Conservation (phyloP, 768 basidiomycete species). For the Suillus subluteus region DNA sequence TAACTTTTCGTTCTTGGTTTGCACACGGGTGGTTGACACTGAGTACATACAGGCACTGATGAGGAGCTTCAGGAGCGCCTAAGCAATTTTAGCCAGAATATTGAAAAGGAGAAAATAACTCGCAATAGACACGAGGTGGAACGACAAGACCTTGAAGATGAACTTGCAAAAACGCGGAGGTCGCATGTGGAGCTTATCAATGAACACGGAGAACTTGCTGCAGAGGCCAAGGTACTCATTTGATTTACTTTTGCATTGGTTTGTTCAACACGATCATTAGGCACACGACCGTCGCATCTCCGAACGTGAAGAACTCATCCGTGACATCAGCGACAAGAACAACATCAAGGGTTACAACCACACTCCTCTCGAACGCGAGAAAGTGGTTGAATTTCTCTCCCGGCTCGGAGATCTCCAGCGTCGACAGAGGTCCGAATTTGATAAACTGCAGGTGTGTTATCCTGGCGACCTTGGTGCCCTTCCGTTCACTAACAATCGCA, state of each 20-base stretch:
- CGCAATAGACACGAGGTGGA: conserved; percentile 50
- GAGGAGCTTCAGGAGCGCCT: conserved; percentile 66
- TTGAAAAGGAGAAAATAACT: conserved; percentile 53
- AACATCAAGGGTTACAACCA: conserved; percentile 76
- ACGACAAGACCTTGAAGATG: conserved; percentile 65
- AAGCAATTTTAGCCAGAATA: conserved; percentile 61
- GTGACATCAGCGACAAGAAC: conserved; percentile 66
- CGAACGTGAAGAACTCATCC: conserved; percentile 76
- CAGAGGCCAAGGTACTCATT: conserved; percentile 68
- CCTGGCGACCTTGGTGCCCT: background rate
- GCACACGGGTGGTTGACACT: background rate
- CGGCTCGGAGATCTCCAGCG: conserved; percentile 65
- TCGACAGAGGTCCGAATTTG: conserved; percentile 63
- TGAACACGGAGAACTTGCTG: conserved; percentile 68
- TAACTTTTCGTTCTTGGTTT: conserved; percentile 21
- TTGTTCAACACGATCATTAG: conserved; percentile 40
- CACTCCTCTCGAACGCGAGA: conserved; percentile 68
- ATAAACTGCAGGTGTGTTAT: conserved; percentile 63
- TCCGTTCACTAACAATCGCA: background rate
- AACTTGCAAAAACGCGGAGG: conserved; percentile 50
- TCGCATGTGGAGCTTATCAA: conserved; percentile 59
- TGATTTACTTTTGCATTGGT: background rate
- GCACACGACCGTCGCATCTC: conserved; percentile 70
- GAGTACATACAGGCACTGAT: conserved; percentile 57
- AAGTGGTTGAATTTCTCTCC: conserved; percentile 74